Conservation (phyloP, 2,329 filamentous ascomycete species). For the Periconia macrospinosa region DNA sequence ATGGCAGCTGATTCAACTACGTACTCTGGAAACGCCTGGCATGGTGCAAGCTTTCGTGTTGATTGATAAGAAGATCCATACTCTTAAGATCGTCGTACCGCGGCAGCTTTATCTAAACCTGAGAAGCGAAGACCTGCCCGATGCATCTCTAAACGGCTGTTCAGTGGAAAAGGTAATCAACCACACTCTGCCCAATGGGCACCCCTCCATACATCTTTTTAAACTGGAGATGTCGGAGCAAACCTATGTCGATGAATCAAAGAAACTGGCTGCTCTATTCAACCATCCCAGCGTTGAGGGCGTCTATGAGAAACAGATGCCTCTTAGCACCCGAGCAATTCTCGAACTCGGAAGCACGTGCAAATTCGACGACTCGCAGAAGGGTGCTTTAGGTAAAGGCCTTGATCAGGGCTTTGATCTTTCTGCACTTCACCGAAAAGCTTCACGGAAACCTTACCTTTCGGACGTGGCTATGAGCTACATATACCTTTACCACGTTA, state of each 20-base stretch:
- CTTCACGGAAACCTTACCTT: slow-evolving; percentile 74
- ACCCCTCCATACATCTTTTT: slow-evolving; percentile 91
- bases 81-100: slow-evolving; percentile 84
- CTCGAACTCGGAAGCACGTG: slow-evolving; percentile 88
- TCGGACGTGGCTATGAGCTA: slow-evolving; percentile 75
- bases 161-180: slow-evolving; percentile 91
- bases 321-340: slow-evolving; percentile 82
- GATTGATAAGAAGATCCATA: slow-evolving; percentile 90
- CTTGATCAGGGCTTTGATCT: slow-evolving; percentile 94
- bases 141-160: slow-evolving; percentile 84
- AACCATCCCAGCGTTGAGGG: slow-evolving; percentile 94
- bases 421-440: slow-evolving; percentile 68
- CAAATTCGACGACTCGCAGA: slow-evolving; percentile 87
- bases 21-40: slow-evolving; percentile 79
- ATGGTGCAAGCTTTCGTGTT: slow-evolving; percentile 87
- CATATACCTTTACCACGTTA: slow-evolving; percentile 90
- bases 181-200: slow-evolving; percentile 91
- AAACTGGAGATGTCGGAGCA: slow-evolving; percentile 89
- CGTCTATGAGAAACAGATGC: slow-evolving; percentile 93
- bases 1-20: slow-evolving; percentile 92
- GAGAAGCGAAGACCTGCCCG: slow-evolving; percentile 81
- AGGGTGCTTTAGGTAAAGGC: slow-evolving; percentile 88
- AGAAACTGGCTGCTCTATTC: slow-evolving; percentile 81
- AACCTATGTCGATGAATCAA: slow-evolving; percentile 79
- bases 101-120: slow-evolving; percentile 90